Conservation (phyloP, 1,284 basidiomycete species). For the Ganoderma lingzhi region DNA sequence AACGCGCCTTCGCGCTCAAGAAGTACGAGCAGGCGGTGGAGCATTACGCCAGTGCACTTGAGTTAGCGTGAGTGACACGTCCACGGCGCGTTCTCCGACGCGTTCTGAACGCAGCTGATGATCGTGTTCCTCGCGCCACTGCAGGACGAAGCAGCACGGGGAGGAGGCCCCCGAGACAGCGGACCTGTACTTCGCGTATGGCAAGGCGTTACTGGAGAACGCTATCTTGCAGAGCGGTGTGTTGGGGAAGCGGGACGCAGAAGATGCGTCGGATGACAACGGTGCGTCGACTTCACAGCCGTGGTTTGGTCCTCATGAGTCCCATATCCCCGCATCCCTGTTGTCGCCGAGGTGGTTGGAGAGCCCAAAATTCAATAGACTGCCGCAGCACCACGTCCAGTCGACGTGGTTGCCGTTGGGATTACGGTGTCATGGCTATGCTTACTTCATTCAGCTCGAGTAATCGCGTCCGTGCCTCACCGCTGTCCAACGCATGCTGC, state of each 20-base stretch:
- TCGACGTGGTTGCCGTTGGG: background rate
- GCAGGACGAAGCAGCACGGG: conserved; percentile 73
- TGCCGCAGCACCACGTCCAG: background rate
- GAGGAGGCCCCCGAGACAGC: conserved; percentile 83
- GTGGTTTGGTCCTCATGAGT: background rate
- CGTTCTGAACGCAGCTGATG: conserved; percentile 20
- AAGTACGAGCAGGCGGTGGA: conserved; percentile 90
- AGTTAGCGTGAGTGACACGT: conserved; percentile 68
- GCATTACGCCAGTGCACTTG: conserved; percentile 85
- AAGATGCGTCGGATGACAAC: conserved; percentile 52
- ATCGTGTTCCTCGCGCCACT: conserved; percentile 6
- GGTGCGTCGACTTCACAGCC: conserved; percentile 31
- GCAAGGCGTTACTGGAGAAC: conserved; percentile 88
- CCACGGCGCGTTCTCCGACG: conserved; percentile 20
- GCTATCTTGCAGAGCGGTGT: conserved; percentile 84
- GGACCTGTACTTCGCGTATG: conserved; percentile 87
- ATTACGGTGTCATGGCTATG: background rate
- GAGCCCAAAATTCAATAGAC: background rate
- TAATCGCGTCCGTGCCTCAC: background rate
- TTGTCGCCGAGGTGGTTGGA: background rate
- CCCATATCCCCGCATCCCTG: background rate
- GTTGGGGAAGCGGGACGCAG: conserved; percentile 82
- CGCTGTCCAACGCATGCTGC: background rate
- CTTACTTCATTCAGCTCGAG: background rate
- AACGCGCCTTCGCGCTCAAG: conserved; percentile 87